phyloP scores from a whole-genome alignment of 1,139 yeast species.

The Pichia sp. region DNA sequence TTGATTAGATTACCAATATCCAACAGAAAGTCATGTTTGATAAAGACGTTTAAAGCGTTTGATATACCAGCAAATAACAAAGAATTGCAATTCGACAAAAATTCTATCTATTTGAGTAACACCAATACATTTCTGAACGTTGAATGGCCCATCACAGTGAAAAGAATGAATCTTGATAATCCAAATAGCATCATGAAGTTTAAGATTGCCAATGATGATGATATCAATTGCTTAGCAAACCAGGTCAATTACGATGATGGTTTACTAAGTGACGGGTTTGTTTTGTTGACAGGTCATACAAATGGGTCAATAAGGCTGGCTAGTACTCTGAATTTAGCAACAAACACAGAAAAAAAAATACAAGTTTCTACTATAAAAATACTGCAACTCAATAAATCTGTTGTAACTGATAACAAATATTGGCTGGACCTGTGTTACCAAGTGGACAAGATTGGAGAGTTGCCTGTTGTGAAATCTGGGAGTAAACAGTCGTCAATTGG shows the following conservation, averaged over 20 bases:
- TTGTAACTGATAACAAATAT: constrained; percentile 8
- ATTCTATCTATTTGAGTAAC: constrained; percentile 1
- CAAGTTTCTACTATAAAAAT: constrained; percentile 19
- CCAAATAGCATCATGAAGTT: constrained; percentile 8
- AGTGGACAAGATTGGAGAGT: constrained; percentile 24
- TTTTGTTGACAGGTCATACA: constrained; percentile 22
- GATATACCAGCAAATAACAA: constrained; percentile 1
- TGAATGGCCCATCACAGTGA: constrained; percentile 23
- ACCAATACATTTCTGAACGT: constrained; percentile 10
- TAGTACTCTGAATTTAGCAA: constrained; percentile 16
- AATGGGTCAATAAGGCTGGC: constrained; percentile 27
- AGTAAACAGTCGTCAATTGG: constrained; percentile 4
- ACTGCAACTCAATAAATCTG: constrained; percentile 20
- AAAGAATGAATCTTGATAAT: constrained; percentile 18
- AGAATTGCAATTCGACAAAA: constrained; percentile 11
- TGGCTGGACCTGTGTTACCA: constrained; percentile 31
- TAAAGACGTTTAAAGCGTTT: constrained; percentile 7
- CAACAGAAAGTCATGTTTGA: constrained; percentile 5
- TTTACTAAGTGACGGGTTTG: constrained; percentile 6
- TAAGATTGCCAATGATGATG: constrained; percentile 21
- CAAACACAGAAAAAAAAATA: constrained; percentile 10
- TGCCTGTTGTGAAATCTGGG: neutral
- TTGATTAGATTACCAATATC: constrained; percentile 22
- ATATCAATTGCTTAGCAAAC: constrained; percentile 12
- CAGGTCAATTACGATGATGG: constrained; percentile 7